Conservation (phyloP, 2,329 filamentous ascomycete genomes). For the Xylariaceae sp. region DNA sequence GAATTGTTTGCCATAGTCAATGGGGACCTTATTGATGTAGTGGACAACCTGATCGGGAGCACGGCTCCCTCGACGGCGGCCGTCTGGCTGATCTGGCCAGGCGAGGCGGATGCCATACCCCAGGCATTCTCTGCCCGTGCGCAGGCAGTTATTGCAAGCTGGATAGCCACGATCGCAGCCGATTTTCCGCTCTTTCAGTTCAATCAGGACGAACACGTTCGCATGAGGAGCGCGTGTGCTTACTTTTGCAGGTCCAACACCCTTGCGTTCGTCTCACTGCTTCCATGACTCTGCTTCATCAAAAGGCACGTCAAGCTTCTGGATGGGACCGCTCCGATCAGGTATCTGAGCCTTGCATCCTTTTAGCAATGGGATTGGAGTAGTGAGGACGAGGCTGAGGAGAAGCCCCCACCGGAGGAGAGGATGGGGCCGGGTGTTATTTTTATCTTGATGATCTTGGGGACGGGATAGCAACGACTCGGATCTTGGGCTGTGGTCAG, state of each 20-base stretch:
- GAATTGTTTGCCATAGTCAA: slow-evolving; percentile 35
- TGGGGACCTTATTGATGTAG: slow-evolving; percentile 23
- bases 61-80: slow-evolving; percentile 33
- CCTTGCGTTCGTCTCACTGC: slow-evolving; percentile 32
- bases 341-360: slow-evolving; percentile 27
- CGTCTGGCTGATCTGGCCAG: slow-evolving; percentile 46
- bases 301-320: slow-evolving; percentile 19
- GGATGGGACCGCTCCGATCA: slow-evolving; percentile 16
- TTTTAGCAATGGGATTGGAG: slow-evolving; percentile 20
- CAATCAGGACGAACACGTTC: slow-evolving; percentile 14
- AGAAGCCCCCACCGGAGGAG: slow-evolving; percentile 17
- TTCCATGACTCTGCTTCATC: slow-evolving; percentile 24
- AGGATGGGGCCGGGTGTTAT: slow-evolving; percentile 19
- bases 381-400: slow-evolving; percentile 24
- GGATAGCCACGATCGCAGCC: slow-evolving; percentile 43
- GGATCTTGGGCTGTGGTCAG: slow-evolving; percentile 9
- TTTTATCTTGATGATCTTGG: slow-evolving; percentile 9
- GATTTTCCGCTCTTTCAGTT: slow-evolving; percentile 41
- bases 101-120: slow-evolving; percentile 44
- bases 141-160: slow-evolving; percentile 40
- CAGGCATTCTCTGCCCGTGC: slow-evolving; percentile 38
- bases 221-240: slow-evolving; percentile 16
- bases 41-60: slow-evolving; percentile 31
- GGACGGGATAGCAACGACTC: not conserved
- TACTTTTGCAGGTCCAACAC: slow-evolving; percentile 44